Conservation (phyloP, 352 stramenopile species). For the Aphanomyces astaci region DNA sequence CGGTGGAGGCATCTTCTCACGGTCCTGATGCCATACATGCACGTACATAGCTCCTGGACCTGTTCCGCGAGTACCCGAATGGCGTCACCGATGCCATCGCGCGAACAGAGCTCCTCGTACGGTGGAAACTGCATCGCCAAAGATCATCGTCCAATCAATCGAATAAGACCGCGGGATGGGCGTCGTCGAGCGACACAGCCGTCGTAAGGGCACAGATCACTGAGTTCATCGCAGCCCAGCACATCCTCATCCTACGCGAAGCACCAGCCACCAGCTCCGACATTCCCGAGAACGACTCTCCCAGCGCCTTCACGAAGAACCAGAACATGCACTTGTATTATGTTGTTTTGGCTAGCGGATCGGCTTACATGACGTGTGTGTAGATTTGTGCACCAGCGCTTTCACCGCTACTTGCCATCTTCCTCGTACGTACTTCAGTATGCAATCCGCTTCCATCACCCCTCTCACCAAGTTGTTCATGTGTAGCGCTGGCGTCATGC, state of each 20-base stretch:
- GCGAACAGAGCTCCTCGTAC: slow-evolving; percentile 45
- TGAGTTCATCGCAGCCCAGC: not conserved
- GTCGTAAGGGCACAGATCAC: not conserved
- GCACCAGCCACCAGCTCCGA: not conserved
- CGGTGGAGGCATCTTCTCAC: too few species aligned
- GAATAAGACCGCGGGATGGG: not conserved
- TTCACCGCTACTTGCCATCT: slow-evolving; percentile 9
- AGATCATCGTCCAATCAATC: too few species aligned
- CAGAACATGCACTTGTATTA: slow-evolving; percentile 4
- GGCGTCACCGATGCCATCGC: slow-evolving; percentile 55
- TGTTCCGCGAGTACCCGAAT: slow-evolving; percentile 60
- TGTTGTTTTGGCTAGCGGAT: not conserved
- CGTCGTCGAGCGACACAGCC: not conserved
- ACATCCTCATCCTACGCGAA: not conserved
- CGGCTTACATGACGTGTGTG: not conserved
- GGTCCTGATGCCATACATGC: not conserved
- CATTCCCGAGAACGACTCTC: not conserved
- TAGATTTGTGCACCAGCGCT: slow-evolving; percentile 23
- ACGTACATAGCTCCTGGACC: slow-evolving; percentile 31
- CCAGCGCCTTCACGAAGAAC: not conserved
- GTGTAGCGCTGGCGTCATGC: not conserved
- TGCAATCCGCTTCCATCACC: too few species aligned
- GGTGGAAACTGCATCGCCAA: slow-evolving; percentile 3
- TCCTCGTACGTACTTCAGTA: not conserved
- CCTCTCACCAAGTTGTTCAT: not conserved